These are phyloP conservation scores for Cutaneotrichosporon sp. DNA, from an alignment of 1,284 basidiomycete species.

Conservation along the genomic window DNA sequence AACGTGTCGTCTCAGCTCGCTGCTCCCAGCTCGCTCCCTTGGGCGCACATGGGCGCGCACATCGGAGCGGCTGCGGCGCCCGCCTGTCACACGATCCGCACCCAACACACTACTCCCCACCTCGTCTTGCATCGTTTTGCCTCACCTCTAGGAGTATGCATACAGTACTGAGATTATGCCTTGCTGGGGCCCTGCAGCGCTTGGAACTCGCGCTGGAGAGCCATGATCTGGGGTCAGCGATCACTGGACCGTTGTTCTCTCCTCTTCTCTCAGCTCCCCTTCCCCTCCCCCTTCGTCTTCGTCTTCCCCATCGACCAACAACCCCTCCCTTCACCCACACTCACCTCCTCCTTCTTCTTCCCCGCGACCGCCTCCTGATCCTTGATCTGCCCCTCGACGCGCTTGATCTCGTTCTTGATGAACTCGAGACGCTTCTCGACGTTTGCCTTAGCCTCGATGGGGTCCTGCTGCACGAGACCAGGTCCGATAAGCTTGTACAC, in stretches of 20 bases:
- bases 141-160: conserved; percentile 11
- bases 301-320: too few species aligned
- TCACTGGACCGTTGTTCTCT: neutral
- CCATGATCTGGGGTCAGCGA: conserved; percentile 39
- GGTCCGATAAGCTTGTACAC: conserved; percentile 93
- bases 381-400: conserved; percentile 75
- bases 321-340: conserved; percentile 25
- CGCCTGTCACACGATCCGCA: neutral
- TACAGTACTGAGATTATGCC: conserved; percentile 13
- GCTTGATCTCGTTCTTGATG: conserved; percentile 81
- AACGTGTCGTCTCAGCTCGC: neutral
- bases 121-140: neutral
- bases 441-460: conserved; percentile 79
- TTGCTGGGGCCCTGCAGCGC: conserved; percentile 37
- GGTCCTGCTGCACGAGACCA: conserved; percentile 86
- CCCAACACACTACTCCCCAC: neutral
- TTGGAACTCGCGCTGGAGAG: conserved; percentile 49
- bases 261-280: neutral
- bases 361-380: conserved; percentile 71
- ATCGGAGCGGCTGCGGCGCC: neutral
- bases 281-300: too few species aligned
- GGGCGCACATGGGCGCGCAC: neutral
- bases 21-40: neutral
- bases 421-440: conserved; percentile 90
- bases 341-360: conserved; percentile 75